Base-by-base conservation (phyloP, 805 yeast species). In the Wickerhamiella alocasiicola region DNA sequence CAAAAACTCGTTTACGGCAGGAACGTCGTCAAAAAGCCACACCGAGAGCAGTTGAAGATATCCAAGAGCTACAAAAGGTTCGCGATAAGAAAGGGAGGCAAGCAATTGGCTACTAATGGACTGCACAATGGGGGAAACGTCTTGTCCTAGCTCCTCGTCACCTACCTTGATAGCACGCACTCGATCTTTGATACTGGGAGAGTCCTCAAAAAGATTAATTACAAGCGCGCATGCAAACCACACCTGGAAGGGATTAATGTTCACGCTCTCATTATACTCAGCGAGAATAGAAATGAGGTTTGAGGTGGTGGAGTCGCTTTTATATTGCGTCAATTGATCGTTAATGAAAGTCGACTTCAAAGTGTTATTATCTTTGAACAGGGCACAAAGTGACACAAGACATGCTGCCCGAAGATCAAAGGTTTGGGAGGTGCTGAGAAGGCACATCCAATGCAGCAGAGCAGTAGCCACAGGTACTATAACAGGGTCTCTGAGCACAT, bases 331-430 rank as follows among this genome's bases (percentile, higher is more conserved):
- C 11, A 78, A 69, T 53, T 91, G 95, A 31, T 78, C 80, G 7
- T 66, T 61, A 19, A 91, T 49, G 49, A 88, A 84, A 0, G 72
- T 70, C 3, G 55, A 42, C 54, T 78, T 78, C 0, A 81, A 74
- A 11, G 71, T 76, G 2, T 61, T 55, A 52, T 84, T 87, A 19
- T 72, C 72, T 43, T 68, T 60, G 44, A 87, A 73, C 47, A 76
- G 82, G 0, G 88, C 76, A 39, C 72, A 74, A 30, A 91, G 58
- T 29, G 83, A 71, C 29, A 66, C 60, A 4, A 74, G 66, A 3
- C 95, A 72, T 2, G 85, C 85, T 7, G 76, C 72, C 49, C 98
- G 67, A 5, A 85, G 69, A 46, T 82, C 87, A 56, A 91, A 91
- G 0, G 76, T 62, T 51, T 87, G 95, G 2, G 85, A 81, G 0